Evolutionary conservation across 768 basidiomycete species (phyloP), one percentile per base, ranked within the genome.

Genomic region (Kwoniella sp.): DNA sequence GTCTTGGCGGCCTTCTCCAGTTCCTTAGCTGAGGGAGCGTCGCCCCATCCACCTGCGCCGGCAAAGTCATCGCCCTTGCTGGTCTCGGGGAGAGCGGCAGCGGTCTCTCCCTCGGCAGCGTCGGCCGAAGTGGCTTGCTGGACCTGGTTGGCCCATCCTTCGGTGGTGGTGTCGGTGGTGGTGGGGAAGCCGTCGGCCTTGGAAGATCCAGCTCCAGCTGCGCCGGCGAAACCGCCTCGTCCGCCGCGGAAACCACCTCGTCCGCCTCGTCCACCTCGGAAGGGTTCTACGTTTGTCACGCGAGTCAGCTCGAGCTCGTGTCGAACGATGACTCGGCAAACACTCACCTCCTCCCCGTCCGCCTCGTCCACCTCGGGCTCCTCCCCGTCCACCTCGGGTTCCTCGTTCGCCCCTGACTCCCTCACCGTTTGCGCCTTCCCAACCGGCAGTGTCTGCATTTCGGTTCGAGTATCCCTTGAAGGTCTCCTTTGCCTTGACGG

Each of bases 191-290:
- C 59, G 11, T 41, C 46, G 15, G 53, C 27, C 25, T 47, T 49
- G 20, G 46, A 37, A 14, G 34, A 22, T n/a, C n/a, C n/a, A 14
- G 41, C 46, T 20, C 63, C 65, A 33, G 60, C 59, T 20, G 46
- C 63, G 45, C 56, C 59, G 25, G 60, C 46, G 36, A 61, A 65
- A 15, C 71, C 73, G 33, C 73, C 73, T 48, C 74, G 60, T 46
- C 70, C 73, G 31, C 74, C 72, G 45, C 72, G 65, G 46, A 62
- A 53, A 39, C 70, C 73, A 19, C 71, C 73, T 56, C 71, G 57
- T 37, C 72, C 73, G 27, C 65, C 67, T 28, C 67, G 67, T 26
- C 62, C 63, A 31, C 67, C 67, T 49, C 67, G 64, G 47, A 58
- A 54, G 23, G 64, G 62, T 29, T 66, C 67, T 62, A 26, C 9